Evolutionary conservation across 495 filamentous ascomycete species (phyloP), one percentile per base, ranked within the genome.

Genomic region (Hyaloscypha finlandica): DNA sequence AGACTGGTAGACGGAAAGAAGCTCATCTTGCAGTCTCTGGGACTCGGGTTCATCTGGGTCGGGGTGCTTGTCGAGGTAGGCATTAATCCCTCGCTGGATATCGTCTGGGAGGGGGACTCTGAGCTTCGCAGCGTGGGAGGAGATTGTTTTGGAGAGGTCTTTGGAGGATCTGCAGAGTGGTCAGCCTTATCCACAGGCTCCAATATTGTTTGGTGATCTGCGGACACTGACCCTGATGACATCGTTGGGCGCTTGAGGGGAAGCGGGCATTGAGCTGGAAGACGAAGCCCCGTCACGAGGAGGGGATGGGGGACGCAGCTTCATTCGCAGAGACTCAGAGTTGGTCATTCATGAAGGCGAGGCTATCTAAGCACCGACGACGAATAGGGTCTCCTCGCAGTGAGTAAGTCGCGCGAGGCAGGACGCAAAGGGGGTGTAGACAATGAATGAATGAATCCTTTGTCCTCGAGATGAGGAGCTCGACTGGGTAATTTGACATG

Each of bases 21-120:
- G 78, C 65, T 92, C 89, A 11, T 90, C 87, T 56, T 90, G 87
- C 61, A 91, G 77, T 33, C 85, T 83, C 55, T 89, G 84, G 12
- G 83, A 80, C 32, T 85, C 83, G 54, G 79, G 75, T 39, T 89
- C 87, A 61, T 90, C 88, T 59, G 82, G 79, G 58, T 80, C 79
- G 22, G 79, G 70, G 71, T 88, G 84, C 68, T 83, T 85, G 42
- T 85, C 82, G 31, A 91, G 78, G 76, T 89, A 92, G 39, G 77
- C 77, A 52, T 86, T 77, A 37, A 93, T 84, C 25, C 85, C 77
- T 37, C 79, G 74, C 64, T 81, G 71, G 58, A 90, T 76, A 59
- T 88, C 84, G 66, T 86, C 78, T 33, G 90, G 86, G n/a, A 92
- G 80, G 19, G 88, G 87, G 14, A 85, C 79, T 3, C 74, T 63